Evolutionary conservation across 2,329 filamentous ascomycete species (phyloP).

Genomic region (Aspergillus luchuensis): DNA sequence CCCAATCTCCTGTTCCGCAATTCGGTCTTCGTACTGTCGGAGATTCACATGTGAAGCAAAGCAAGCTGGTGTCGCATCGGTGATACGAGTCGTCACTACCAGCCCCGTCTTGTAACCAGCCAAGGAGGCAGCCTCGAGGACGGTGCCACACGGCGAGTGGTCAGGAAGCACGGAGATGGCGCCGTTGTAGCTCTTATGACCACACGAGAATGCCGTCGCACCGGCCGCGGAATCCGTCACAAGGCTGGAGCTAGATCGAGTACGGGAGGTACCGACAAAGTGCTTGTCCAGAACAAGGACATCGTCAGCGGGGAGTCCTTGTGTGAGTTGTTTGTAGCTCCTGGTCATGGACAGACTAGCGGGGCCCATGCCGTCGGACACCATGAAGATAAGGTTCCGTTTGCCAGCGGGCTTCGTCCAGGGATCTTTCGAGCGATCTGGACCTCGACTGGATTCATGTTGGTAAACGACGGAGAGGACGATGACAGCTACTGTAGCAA

Average conservation of each 20-base stretch:
- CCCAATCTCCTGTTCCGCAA: conserved; percentile 89
- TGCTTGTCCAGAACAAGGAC: conserved; percentile 81
- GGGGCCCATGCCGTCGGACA: conserved; percentile 97
- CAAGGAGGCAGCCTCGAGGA: conserved; percentile 88
- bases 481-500: conserved; percentile 77
- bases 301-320: conserved; percentile 72
- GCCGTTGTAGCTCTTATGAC: conserved; percentile 91
- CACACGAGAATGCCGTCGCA: conserved; percentile 94
- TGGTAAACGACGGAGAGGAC: conserved; percentile 81
- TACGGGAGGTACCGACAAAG: conserved; percentile 86
- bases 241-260: conserved; percentile 77
- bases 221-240: conserved; percentile 97
- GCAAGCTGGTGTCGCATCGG: conserved; percentile 93
- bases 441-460: conserved; percentile 55
- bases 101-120: conserved; percentile 90
- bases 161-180: conserved; percentile 89
- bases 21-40: conserved; percentile 80
- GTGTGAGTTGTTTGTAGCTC: conserved; percentile 77
- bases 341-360: conserved; percentile 85
- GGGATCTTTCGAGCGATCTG: conserved; percentile 29
- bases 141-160: conserved; percentile 84
- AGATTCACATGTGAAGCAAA: conserved; percentile 86
- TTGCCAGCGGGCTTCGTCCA: conserved; percentile 63
- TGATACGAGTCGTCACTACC: conserved; percentile 92
- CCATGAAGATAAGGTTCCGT: conserved; percentile 97